Conservation (phyloP, 805 yeast genomes). For the Cyberlindnera mississippiensis region DNA sequence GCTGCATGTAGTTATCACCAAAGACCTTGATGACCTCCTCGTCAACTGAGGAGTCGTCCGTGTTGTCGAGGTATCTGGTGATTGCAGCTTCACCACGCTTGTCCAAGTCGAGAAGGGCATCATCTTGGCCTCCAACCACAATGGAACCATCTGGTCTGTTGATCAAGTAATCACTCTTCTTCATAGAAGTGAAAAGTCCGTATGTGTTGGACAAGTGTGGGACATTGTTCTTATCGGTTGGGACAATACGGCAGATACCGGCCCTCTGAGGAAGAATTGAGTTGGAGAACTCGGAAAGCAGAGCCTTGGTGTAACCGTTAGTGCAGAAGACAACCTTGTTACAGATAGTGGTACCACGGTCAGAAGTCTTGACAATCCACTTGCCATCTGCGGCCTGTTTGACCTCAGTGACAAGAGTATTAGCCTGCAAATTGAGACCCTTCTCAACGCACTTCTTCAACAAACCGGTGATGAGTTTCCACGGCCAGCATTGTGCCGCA, state of each 20-base stretch:
- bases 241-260: slow-evolving; percentile 29
- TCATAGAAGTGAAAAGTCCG: slow-evolving; percentile 28
- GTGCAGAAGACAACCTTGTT: slow-evolving; percentile 31
- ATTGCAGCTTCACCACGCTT: slow-evolving; percentile 11
- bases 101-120: slow-evolving; percentile 8
- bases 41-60: slow-evolving; percentile 34
- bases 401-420: slow-evolving; percentile 36
- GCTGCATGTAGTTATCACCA: slow-evolving; percentile 28
- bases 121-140: slow-evolving; percentile 33
- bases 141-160: slow-evolving; percentile 38
- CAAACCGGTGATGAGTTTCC: slow-evolving; percentile 35
- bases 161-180: slow-evolving; percentile 33
- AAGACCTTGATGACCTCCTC: slow-evolving; percentile 25
- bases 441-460: slow-evolving; percentile 29
- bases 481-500: slow-evolving; percentile 44
- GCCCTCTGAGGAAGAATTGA: slow-evolving; percentile 36
- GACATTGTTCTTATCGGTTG: slow-evolving; percentile 21
- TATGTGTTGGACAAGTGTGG: slow-evolving; percentile 37
- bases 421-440: slow-evolving; percentile 40
- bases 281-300: slow-evolving; percentile 26
- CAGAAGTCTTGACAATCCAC: slow-evolving; percentile 31
- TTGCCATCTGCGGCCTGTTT: slow-evolving; percentile 24
- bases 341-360: slow-evolving; percentile 30
- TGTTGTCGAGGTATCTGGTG: slow-evolving; percentile 27
- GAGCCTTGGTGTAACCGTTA: slow-evolving; percentile 36